Evolutionary conservation across 129 eudicot genomes (phyloP).

Genomic region (Chrysanthemum makinoi): DNA sequence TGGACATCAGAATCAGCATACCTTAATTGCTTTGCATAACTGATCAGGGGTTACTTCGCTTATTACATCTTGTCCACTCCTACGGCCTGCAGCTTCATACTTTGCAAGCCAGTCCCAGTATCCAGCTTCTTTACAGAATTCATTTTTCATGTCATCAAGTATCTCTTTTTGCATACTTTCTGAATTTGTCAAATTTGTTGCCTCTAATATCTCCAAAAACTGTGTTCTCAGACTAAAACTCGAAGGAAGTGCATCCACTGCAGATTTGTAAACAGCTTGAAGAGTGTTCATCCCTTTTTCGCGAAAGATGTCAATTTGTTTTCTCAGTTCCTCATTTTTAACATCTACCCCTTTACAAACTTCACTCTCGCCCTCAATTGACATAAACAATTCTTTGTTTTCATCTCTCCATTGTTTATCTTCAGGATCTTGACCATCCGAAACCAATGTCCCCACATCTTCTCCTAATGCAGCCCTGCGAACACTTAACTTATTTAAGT

Average conservation of each 20-base stretch:
- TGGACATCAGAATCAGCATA: constrained; percentile 4
- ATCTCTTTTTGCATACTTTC: constrained; percentile 66
- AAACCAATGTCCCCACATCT: constrained; percentile 51
- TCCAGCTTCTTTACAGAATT: constrained; percentile 51
- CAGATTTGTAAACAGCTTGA: constrained; percentile 61
- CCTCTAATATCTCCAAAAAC: constrained; percentile 65
- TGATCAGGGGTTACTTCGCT: constrained; percentile 30
- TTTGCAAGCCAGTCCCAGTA: constrained; percentile 98
- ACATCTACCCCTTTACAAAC: constrained; percentile 33
- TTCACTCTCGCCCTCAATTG: constrained; percentile 42
- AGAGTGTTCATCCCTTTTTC: constrained; percentile 65
- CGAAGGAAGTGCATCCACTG: constrained; percentile 74
- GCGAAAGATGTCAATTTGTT: constrained; percentile 50
- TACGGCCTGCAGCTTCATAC: constrained; percentile 37
- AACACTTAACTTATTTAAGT: constrained; percentile 77
- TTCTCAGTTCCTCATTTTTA: constrained; percentile 44
- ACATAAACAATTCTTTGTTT: constrained; percentile 77
- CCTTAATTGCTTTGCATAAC: constrained; percentile 62
- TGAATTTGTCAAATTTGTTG: constrained; percentile 62
- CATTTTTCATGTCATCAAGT: constrained; percentile 71
- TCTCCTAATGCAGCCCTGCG: constrained; percentile 85
- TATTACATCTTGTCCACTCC: constrained; percentile 26
- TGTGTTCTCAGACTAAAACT: constrained; percentile 64
- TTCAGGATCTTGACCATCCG: constrained; percentile 35
- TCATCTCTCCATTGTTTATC: constrained; percentile 86